Evolutionary conservation across 139 green algal species (phyloP).

Genomic region (Asterochloris sp.): DNA sequence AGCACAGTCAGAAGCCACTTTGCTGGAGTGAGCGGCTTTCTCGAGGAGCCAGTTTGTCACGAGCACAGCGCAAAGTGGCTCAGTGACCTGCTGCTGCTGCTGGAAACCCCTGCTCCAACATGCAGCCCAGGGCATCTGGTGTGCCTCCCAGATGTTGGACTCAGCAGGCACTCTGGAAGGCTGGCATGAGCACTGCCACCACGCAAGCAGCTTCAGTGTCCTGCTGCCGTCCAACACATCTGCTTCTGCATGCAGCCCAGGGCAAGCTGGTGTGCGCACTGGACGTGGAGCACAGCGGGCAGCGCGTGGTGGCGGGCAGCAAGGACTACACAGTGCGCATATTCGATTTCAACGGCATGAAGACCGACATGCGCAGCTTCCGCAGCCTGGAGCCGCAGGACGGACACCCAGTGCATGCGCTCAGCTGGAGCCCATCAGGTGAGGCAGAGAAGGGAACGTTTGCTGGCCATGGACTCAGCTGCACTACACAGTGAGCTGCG

Average conservation of each 20-base stretch:
- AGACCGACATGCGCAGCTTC: slow-evolving; percentile 77
- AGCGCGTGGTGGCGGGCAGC: slow-evolving; percentile 67
- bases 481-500: too few relatives aligned
- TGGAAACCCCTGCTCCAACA: neutral
- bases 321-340: slow-evolving; percentile 79
- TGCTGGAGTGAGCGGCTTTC: too few relatives aligned
- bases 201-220: too few relatives aligned
- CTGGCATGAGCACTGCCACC: neutral
- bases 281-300: slow-evolving; percentile 75
- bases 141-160: neutral
- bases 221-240: neutral
- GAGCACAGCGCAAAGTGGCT: neutral
- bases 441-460: too few relatives aligned
- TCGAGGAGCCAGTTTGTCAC: neutral
- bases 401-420: slow-evolving; percentile 69
- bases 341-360: slow-evolving; percentile 94
- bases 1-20: too few relatives aligned
- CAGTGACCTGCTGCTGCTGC: neutral
- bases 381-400: slow-evolving; percentile 67
- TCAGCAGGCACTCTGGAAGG: neutral
- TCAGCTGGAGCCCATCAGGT: slow-evolving; percentile 34
- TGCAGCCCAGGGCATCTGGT: neutral
- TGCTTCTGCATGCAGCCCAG: slow-evolving; percentile 33
- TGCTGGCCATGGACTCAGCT: too few relatives aligned
- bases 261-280: slow-evolving; percentile 67